A percentile compares a stretch with the other conserved stretches of the same genome.
Conservation (phyloP, 2,329 filamentous ascomycete species). For the Epichloe festucae region DNA sequence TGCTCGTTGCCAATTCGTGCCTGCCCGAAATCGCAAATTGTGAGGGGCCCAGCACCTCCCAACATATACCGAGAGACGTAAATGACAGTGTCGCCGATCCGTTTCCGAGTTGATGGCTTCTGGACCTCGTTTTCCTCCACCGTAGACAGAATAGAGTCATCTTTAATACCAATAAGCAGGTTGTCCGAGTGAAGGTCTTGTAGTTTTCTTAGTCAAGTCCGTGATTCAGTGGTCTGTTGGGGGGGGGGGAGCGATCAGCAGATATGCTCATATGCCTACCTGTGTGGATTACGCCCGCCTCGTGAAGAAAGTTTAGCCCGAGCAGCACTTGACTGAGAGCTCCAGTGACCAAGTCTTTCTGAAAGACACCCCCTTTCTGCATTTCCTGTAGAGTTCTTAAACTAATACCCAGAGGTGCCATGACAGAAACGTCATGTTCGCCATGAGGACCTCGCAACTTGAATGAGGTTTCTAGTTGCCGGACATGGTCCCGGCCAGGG, state of each 20-base stretch:
- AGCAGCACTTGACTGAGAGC: constrained; percentile 13
- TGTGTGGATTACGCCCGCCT: no score
- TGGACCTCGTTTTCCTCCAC: constrained; percentile 20
- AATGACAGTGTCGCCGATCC: constrained; percentile 12
- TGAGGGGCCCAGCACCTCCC: constrained; percentile 17
- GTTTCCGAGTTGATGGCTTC: constrained; percentile 19
- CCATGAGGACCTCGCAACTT: constrained; percentile 17
- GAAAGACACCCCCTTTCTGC: constrained; percentile 14
- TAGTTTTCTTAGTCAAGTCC: neutral
- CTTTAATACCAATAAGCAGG: constrained; percentile 20
- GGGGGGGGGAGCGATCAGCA: no score
- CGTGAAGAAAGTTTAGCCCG: no score
- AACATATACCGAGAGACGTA: constrained; percentile 21
- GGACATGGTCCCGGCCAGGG: constrained; percentile 13
- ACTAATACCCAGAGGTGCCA: constrained; percentile 24
- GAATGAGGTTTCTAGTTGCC: constrained; percentile 23
- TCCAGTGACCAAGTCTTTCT: constrained; percentile 13
- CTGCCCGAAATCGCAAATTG: constrained; percentile 23
- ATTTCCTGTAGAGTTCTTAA: constrained; percentile 21
- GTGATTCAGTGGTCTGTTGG: no score
- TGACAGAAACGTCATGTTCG: constrained; percentile 21
- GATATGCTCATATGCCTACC: no score
- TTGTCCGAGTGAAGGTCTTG: constrained; percentile 25
- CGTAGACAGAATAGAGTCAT: constrained; percentile 16
- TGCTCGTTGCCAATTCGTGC: constrained; percentile 19